Percentiles rank a stretch among this genome's conserved stretches.
These are phyloP conservation scores for Aspergillus panamensis DNA, from an alignment of 495 filamentous ascomycete species.

Conservation along the genomic window DNA sequence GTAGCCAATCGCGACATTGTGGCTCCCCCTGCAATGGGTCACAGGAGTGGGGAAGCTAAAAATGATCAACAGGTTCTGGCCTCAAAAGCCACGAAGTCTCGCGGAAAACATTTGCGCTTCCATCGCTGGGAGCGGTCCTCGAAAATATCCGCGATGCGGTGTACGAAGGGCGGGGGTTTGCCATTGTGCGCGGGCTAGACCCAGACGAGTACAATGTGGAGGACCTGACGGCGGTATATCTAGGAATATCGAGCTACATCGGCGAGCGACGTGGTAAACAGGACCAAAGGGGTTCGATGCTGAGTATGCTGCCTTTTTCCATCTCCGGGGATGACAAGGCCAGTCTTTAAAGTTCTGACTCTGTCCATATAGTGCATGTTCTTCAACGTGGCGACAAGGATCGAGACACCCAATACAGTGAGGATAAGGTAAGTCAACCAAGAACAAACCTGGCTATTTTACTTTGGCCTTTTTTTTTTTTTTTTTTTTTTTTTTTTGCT, in stretches of 20 bases:
- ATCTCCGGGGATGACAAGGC: neutral
- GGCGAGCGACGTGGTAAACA: slow-evolving; percentile 49
- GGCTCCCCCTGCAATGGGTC: neutral
- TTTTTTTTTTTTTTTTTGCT: neutral
- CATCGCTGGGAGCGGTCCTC: slow-evolving; percentile 17
- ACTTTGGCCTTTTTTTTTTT: neutral
- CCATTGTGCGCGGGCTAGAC: slow-evolving; percentile 47
- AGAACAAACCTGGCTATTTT: neutral
- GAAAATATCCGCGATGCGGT: slow-evolving; percentile 11
- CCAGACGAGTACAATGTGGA: slow-evolving; percentile 37
- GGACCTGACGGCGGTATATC: slow-evolving; percentile 48
- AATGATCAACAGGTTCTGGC: slow-evolving; percentile 7
- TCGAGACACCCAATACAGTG: slow-evolving; percentile 10
- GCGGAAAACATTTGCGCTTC: slow-evolving; percentile 20
- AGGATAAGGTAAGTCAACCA: slow-evolving; percentile 14
- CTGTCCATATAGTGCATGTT: slow-evolving; percentile 10
- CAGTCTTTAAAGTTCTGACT: neutral
- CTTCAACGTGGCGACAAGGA: slow-evolving; percentile 12
- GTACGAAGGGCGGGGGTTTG: slow-evolving; percentile 44
- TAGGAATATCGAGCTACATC: slow-evolving; percentile 50
- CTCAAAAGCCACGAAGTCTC: slow-evolving; percentile 14
- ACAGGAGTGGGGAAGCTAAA: slow-evolving; percentile 3
- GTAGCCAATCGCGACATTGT: neutral
- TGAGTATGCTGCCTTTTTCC: slow-evolving; percentile 4
- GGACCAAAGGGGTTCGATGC: slow-evolving; percentile 26